Evolutionary conservation across 352 stramenopile genomes (phyloP), one percentile per base, ranked within the genome.

Genomic region (Lagenidium sp.): DNA sequence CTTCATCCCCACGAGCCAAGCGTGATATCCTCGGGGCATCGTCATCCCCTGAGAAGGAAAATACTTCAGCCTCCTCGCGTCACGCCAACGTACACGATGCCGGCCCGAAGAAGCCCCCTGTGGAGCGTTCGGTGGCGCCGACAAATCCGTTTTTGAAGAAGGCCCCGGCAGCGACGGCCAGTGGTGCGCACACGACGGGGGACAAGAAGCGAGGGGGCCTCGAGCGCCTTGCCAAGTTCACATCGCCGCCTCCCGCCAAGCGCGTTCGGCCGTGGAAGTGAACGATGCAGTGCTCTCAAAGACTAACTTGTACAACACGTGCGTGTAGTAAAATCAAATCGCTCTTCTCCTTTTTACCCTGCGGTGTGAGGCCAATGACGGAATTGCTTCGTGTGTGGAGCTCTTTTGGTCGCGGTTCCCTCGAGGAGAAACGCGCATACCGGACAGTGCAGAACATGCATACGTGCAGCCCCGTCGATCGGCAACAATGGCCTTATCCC

Each of bases 121-220:
- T 55, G n/a, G 63, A 81, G 42, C 57, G 58, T 20, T 80, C 69
- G 0, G 63, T 82, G 28, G 69, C 69, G 21, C 75, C 75, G 3
- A 54, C 63, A 16, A 88, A 88, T 44, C 75, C 75, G 50, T 88
- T 88, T 38, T 39, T 88, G 15, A 87, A 85, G 50, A 84, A 82
- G 23, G 44, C 75, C 6, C 36, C 44, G 8, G 41, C 50, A 2
- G 56, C 54, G 18, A 32, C 8, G 8, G 11, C 43, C 36, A 19
- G 13, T 36, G 46, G 28, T 32, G 25, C 47, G 10, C 16, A 11
- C 16, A 47, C n/a, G 25, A 8, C 37, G 10, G 28, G 21, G 24
- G 47, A 40, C 16, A 39, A 44, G n/a, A 78, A 75, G 42, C 69
- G 13, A 12, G 44, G 51, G 4, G 75, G 75, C 3, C 50, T 87